Evolutionary conservation across 2,329 filamentous ascomycete genomes (phyloP).

Genomic region (Calonectria pauciramosa): DNA sequence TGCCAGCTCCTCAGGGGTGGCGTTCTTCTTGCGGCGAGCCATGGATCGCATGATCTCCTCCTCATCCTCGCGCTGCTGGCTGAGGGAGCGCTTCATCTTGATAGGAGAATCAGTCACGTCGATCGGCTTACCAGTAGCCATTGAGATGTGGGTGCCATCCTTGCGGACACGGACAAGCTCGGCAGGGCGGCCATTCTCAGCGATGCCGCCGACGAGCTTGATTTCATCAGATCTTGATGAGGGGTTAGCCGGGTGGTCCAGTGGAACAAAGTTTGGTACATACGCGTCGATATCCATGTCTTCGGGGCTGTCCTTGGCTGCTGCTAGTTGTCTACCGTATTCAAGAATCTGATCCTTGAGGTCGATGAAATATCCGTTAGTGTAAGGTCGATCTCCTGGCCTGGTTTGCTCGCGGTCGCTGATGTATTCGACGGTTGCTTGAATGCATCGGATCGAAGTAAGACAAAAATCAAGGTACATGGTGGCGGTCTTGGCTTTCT

Average conservation of each 20-base stretch:
- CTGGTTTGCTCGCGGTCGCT: constrained; percentile 89
- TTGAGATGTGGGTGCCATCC: constrained; percentile 83
- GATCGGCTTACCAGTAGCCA: constrained; percentile 78
- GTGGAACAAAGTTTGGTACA: constrained; percentile 53
- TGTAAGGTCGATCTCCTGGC: constrained; percentile 90
- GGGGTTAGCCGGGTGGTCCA: constrained; percentile 48
- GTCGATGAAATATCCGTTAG: constrained; percentile 96
- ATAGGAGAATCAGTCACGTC: constrained; percentile 66
- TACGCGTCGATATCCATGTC: constrained; percentile 73
- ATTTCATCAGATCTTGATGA: constrained; percentile 72
- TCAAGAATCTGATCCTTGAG: constrained; percentile 92
- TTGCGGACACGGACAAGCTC: constrained; percentile 88
- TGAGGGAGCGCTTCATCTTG: constrained; percentile 75
- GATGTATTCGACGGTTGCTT: constrained; percentile 88
- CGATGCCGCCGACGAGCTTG: constrained; percentile 84
- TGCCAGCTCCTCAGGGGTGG: constrained; percentile 85
- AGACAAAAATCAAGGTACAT: constrained; percentile 91
- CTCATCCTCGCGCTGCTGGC: constrained; percentile 80
- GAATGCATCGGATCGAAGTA: constrained; percentile 89
- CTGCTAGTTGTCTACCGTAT: constrained; percentile 88
- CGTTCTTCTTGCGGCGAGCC: constrained; percentile 95
- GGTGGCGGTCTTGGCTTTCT: constrained; percentile 78
- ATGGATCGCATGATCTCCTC: constrained; percentile 91
- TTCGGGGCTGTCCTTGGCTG: constrained; percentile 74
- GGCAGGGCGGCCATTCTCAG: constrained; percentile 84